phyloP scores from a whole-genome alignment of 2,329 filamentous ascomycete species.

The Trematosphaeria pertusa region DNA sequence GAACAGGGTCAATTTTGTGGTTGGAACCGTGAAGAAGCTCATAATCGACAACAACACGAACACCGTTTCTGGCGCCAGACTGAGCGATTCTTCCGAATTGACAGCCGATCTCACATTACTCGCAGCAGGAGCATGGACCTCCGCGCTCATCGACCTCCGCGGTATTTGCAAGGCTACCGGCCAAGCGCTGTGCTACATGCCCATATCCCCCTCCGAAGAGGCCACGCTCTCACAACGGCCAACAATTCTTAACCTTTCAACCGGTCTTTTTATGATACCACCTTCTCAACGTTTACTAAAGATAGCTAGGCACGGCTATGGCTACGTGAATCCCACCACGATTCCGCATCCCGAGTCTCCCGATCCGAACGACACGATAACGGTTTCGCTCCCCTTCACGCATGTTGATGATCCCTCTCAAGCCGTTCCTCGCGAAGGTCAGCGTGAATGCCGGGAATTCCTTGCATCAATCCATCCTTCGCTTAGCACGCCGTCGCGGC shows the following conservation, averaged over 20 bases:
- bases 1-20: conserved; percentile 59
- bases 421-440: conserved; percentile 42
- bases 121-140: conserved; percentile 88
- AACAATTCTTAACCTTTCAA: conserved; percentile 74
- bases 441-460: conserved; percentile 39
- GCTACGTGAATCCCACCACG: conserved; percentile 55
- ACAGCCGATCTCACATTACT: conserved; percentile 77
- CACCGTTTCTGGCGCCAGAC: conserved; percentile 64
- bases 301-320: conserved; percentile 59
- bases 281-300: conserved; percentile 59
- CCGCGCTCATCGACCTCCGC: conserved; percentile 76
- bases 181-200: conserved; percentile 79
- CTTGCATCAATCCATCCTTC: conserved; percentile 36
- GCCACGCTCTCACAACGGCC: conserved; percentile 69
- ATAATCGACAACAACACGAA: conserved; percentile 45
- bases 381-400: conserved; percentile 58
- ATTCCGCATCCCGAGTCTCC: conserved; percentile 56
- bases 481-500: conserved; percentile 44
- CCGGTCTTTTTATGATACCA: conserved; percentile 77
- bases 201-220: conserved; percentile 76
- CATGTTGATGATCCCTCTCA: conserved; percentile 57
- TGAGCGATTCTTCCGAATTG: conserved; percentile 59
- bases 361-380: conserved; percentile 45
- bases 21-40: conserved; percentile 56
- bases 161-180: conserved; percentile 81